A percentile compares a stretch with the other conserved stretches of the same genome.
Conservation (phyloP, 2,329 filamentous ascomycete species). For the Ceratocystis cacaofunesta region DNA sequence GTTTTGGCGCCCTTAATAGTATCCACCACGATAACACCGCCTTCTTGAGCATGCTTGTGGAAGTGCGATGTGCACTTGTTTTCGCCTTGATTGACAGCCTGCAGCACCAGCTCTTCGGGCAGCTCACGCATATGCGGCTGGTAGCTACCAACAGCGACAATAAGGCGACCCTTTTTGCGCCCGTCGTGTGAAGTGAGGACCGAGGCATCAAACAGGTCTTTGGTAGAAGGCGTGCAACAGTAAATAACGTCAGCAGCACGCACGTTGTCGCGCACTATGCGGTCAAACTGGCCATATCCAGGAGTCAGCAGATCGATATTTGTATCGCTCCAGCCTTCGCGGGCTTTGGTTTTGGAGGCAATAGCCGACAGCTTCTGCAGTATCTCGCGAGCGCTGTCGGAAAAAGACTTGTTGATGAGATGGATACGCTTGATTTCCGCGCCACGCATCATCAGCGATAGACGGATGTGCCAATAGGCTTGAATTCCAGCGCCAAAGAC, state of each 20-base stretch:
- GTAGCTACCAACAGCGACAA: conserved; percentile 57
- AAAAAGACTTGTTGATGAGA: conserved; percentile 65
- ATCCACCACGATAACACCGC: conserved; percentile 55
- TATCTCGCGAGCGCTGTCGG: conserved; percentile 37
- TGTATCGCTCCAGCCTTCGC: conserved; percentile 47
- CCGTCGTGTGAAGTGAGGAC: conserved; percentile 60
- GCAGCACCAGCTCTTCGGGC: conserved; percentile 57
- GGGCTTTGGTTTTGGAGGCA: conserved; percentile 30
- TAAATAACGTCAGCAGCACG: conserved; percentile 66
- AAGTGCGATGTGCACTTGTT: conserved; percentile 38
- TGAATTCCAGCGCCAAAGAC: conserved; percentile 83
- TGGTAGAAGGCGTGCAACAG: conserved; percentile 66
- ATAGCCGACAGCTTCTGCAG: conserved; percentile 35
- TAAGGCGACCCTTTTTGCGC: conserved; percentile 52
- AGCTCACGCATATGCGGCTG: conserved; percentile 67
- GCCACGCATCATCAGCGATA: conserved; percentile 61
- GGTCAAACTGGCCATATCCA: conserved; percentile 49
- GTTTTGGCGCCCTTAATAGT: conserved; percentile 65
- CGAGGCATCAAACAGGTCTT: conserved; percentile 58
- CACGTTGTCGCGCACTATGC: conserved; percentile 57
- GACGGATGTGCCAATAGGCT: conserved; percentile 85
- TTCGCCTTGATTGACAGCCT: conserved; percentile 38
- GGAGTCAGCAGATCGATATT: conserved; percentile 58
- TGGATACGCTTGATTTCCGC: conserved; percentile 62
- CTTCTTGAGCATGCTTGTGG: conserved; percentile 51